Percentiles rank a stretch among this genome's conserved stretches.
phyloP scores from a whole-genome alignment of 305 asterid genomes.

The Plantago lanceolata region DNA sequence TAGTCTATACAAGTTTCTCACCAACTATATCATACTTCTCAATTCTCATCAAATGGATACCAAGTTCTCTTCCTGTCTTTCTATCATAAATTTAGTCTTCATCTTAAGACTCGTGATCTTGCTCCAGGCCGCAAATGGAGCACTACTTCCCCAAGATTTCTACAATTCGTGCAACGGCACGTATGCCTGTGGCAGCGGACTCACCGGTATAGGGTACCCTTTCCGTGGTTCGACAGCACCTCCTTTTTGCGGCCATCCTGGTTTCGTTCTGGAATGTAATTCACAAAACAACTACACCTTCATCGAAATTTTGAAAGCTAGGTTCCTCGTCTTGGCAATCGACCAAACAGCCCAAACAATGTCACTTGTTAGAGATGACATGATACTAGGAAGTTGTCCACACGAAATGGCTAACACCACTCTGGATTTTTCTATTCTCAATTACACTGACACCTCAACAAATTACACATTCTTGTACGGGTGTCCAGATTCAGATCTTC shows the following conservation, averaged over 20 bases:
- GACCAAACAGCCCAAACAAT: constrained; percentile 32
- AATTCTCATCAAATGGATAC: constrained; percentile 30
- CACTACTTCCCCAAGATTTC: constrained; percentile 24
- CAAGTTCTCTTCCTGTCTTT: constrained; percentile 26
- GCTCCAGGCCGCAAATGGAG: constrained; percentile 24
- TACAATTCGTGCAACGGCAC: constrained; percentile 39
- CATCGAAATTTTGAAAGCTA: constrained; percentile 34
- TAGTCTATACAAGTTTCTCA: too few species aligned
- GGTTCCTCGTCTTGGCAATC: constrained; percentile 37
- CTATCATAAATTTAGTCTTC: constrained; percentile 23
- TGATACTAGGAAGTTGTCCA: constrained; percentile 41
- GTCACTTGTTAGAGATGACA: constrained; percentile 52
- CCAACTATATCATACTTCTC: constrained; percentile 15
- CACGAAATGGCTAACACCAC: constrained; percentile 45
- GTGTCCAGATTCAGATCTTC: constrained; percentile 28
- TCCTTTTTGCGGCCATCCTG: constrained; percentile 60
- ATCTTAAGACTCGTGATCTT: constrained; percentile 21
- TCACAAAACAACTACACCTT: constrained; percentile 28
- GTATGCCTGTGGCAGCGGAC: constrained; percentile 44
- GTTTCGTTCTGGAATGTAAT: constrained; percentile 44
- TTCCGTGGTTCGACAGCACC: constrained; percentile 45
- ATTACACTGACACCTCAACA: constrained; percentile 28
- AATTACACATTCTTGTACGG: constrained; percentile 58
- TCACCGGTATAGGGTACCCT: constrained; percentile 45
- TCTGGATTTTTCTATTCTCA: constrained; percentile 44